Conservation (phyloP, 257 asterid species). For the Solanum virginianum region DNA sequence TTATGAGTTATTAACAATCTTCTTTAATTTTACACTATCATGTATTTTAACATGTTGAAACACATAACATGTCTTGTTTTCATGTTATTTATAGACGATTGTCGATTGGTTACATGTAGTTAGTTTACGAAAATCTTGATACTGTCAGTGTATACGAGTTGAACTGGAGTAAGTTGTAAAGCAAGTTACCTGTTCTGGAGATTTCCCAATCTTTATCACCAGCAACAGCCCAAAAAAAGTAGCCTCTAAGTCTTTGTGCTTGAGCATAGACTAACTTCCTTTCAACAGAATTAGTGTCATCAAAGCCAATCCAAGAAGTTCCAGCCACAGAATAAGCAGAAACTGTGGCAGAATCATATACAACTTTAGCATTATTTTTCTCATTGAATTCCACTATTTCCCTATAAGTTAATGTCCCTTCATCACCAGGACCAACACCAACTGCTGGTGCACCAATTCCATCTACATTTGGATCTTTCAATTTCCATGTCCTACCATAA, state of each 20-base stretch:
- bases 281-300: slow-evolving; percentile 27
- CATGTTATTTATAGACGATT: neutral
- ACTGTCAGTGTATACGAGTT: neutral
- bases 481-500: slow-evolving; percentile 69
- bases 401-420: slow-evolving; percentile 24
- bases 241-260: slow-evolving; percentile 41
- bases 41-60: neutral
- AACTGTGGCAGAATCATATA: slow-evolving; percentile 32
- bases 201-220: slow-evolving; percentile 50
- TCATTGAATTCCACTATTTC: slow-evolving; percentile 46
- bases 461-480: slow-evolving; percentile 24
- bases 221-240: slow-evolving; percentile 69
- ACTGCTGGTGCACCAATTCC: slow-evolving; percentile 68
- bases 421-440: slow-evolving; percentile 47
- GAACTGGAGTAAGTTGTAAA: neutral
- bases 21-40: neutral
- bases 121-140: neutral
- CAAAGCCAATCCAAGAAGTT: slow-evolving; percentile 66
- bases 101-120: neutral
- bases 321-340: slow-evolving; percentile 64
- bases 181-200: slow-evolving; percentile 39
- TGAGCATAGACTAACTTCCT: slow-evolving; percentile 41
- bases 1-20: neutral
- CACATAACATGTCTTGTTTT: neutral
- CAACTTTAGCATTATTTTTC: slow-evolving; percentile 36